These are phyloP conservation scores for Byssothecium circinans DNA, from an alignment of 2,329 filamentous ascomycete genomes.

Conservation along the genomic window DNA sequence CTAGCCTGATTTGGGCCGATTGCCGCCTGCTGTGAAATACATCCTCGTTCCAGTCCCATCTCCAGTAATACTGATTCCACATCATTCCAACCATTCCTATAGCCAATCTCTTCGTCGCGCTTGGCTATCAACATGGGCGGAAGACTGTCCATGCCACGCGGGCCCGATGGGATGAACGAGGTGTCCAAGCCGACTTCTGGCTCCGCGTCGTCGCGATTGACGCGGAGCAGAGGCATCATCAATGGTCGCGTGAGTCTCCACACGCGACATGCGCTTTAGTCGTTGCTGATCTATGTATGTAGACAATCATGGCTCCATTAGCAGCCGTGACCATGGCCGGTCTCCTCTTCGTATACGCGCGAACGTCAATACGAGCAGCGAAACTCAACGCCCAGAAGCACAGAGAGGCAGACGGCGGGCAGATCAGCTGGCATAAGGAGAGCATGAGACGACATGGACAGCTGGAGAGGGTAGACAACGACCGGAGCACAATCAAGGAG, in stretches of 20 bases:
- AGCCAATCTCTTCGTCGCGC: no score
- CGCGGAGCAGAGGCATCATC: conserved; percentile 35
- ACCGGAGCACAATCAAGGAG: conserved; percentile 35
- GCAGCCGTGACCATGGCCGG: conserved; percentile 65
- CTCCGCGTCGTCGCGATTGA: conserved; percentile 32
- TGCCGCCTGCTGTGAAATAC: background rate
- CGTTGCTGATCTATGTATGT: conserved; percentile 6
- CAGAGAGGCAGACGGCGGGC: conserved; percentile 60
- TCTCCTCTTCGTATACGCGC: conserved; percentile 62
- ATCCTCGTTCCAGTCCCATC: background rate
- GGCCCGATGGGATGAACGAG: conserved; percentile 48
- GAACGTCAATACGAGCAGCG: conserved; percentile 66
- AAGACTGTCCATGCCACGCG: conserved; percentile 49
- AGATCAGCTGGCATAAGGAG: conserved; percentile 58
- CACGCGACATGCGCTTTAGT: no score
- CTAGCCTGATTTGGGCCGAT: background rate
- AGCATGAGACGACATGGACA: conserved; percentile 56
- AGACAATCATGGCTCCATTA: conserved; percentile 62
- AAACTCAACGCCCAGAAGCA: conserved; percentile 65
- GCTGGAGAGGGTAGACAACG: conserved; percentile 48
- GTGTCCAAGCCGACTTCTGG: conserved; percentile 40
- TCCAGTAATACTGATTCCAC: no score
- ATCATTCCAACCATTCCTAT: no score
- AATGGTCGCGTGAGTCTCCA: conserved; percentile 35
- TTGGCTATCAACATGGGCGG: conserved; percentile 44